A percentile compares a stretch with the other conserved stretches of the same genome.
phyloP scores from a whole-genome alignment of 2,329 filamentous ascomycete species.

The Chaetoscypha palmicola region DNA sequence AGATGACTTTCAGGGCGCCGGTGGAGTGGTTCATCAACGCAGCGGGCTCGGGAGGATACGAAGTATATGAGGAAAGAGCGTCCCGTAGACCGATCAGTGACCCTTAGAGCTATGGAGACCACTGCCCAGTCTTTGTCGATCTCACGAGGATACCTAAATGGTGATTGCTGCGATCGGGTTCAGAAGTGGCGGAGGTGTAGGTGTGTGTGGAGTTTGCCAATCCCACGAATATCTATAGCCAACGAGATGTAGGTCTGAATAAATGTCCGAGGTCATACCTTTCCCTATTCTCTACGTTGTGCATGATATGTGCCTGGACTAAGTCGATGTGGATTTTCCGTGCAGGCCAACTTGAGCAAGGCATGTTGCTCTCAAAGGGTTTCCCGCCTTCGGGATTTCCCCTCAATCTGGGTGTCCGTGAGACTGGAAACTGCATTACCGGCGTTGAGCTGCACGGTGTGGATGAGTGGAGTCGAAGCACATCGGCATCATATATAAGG shows the following conservation, averaged over 20 bases:
- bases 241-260: too few species aligned
- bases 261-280: constrained; percentile 9
- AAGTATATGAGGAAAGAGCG: neutral
- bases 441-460: neutral
- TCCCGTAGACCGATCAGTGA: neutral
- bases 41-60: neutral
- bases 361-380: neutral
- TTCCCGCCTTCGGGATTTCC: neutral
- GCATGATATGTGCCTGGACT: constrained; percentile 16
- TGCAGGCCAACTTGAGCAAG: constrained; percentile 6
- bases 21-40: constrained; percentile 1
- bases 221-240: constrained; percentile 6
- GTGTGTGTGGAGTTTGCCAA: constrained; percentile 12
- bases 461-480: too few species aligned
- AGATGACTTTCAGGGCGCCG: neutral
- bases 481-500: too few species aligned
- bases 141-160: constrained; percentile 12
- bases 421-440: neutral
- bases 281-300: constrained; percentile 4
- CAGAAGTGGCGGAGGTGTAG: constrained; percentile 3
- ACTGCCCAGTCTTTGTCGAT: constrained; percentile 14
- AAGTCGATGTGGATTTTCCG: constrained; percentile 9
- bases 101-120: constrained; percentile 7
- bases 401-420: neutral
- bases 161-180: constrained; percentile 15